Evolutionary conservation across 352 stramenopile genomes (phyloP), one percentile per base, ranked within the genome.

Genomic region (Blastocystis sp.): DNA sequence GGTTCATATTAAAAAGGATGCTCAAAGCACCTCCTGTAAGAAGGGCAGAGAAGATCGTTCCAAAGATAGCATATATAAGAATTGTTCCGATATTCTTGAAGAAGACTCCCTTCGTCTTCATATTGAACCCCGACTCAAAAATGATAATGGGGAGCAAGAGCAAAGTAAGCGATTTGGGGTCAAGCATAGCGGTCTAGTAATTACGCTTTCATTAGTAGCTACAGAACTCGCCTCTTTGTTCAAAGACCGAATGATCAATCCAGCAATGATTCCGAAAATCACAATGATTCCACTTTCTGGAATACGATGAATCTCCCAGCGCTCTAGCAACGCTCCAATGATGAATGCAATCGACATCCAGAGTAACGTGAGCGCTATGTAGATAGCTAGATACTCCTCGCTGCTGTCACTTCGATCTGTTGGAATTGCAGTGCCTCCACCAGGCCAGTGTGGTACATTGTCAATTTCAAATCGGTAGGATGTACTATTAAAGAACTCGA

Each of bases 101-200:
- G 76, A 96, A 96, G 76, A 95, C 95, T 18, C 93, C 93, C 65
- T 93, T 92, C 26, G 69, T 81, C 91, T 96, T 95, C 93, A 96
- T 96, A n/a, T 93, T 96, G 91, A 95, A 96, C 0, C 92, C 94
- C 45, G 92, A 95, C 90, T 96, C 96, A 91, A 96, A 96, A 76
- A 96, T 95, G 85, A 96, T 96, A 34, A 93, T 94, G 9, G 94
- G 94, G 34, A 96, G 91, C 82, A 96, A 65, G 26, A 90, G n/a
- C 16, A 91, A 47, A n/a, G 91, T 91, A 75, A 91, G 91, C 18
- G 91, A 55, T 26, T 91, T 79, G 16, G 78, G 30, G 89, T 92
- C 85, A 56, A 91, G 91, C 30, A 30, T 81, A 4, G 82, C 87
- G 11, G 63, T 62, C 47, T 90, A n/a, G n/a, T n/a, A n/a, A n/a